Evolutionary conservation across 2,329 filamentous ascomycete genomes (phyloP).

Genomic region (Fusarium xyrophilum): DNA sequence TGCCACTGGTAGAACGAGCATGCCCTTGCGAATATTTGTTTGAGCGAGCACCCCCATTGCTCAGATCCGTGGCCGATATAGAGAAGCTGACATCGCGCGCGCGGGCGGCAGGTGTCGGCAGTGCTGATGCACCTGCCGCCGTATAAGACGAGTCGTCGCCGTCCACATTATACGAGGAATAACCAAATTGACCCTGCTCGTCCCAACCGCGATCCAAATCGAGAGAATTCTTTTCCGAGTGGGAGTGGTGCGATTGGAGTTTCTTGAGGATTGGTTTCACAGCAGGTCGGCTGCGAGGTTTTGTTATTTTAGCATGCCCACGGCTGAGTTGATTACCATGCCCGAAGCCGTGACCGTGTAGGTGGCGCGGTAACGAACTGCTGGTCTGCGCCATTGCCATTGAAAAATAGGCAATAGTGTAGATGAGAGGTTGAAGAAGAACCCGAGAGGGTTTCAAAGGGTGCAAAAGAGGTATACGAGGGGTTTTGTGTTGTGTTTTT

Average conservation of each 20-base stretch:
- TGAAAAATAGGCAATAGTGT: constrained; percentile 6
- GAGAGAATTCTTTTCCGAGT: constrained; percentile 68
- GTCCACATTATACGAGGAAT: constrained; percentile 40
- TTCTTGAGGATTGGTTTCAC: constrained; percentile 71
- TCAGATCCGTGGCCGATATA: constrained; percentile 47
- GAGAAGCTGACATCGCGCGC: constrained; percentile 57
- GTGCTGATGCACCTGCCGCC: constrained; percentile 34
- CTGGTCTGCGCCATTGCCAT: constrained; percentile 40
- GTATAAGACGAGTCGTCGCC: constrained; percentile 39
- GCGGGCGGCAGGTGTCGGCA: constrained; percentile 29
- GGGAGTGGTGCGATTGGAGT: constrained; percentile 54
- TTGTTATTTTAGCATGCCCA: constrained; percentile 48
- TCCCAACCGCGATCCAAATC: constrained; percentile 68
- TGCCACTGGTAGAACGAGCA: constrained; percentile 64
- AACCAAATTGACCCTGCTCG: constrained; percentile 54
- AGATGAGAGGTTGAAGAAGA: not conserved
- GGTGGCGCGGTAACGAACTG: constrained; percentile 34
- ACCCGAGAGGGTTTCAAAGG: not conserved
- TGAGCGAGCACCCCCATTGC: constrained; percentile 39
- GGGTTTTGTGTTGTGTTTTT: constrained; percentile 20
- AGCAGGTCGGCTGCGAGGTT: constrained; percentile 55
- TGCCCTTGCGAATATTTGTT: constrained; percentile 63
- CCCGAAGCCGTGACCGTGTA: constrained; percentile 34
- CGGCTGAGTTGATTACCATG: constrained; percentile 19
- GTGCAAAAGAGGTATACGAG: constrained; percentile 13